These are phyloP conservation scores for Rhizophagus prolifer DNA, from an alignment of 192 early-diverging fungal genomes.

Conservation along the genomic window DNA sequence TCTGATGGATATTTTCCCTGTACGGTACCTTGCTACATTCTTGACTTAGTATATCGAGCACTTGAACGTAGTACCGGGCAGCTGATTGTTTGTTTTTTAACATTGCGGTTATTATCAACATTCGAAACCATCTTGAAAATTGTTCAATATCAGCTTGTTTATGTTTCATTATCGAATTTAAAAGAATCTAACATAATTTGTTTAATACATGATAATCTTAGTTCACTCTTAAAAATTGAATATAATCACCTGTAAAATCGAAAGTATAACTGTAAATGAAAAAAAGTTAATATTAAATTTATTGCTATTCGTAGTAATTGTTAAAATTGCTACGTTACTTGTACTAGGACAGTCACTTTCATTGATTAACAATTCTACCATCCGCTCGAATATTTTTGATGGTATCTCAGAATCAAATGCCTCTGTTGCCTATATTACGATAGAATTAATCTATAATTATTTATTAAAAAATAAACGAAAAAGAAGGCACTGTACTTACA, in stretches of 20 bases:
- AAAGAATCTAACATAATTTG: conserved; percentile 6
- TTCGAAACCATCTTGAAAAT: conserved; percentile 32
- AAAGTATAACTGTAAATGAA: conserved; percentile 12
- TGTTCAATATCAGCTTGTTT: conserved; percentile 23
- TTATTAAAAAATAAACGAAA: not conserved
- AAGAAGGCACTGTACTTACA: not conserved
- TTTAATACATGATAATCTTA: not conserved
- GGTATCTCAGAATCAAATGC: conserved; percentile 28
- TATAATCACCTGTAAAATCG: conserved; percentile 11
- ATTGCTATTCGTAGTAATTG: too few species aligned
- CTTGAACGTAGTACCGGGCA: conserved; percentile 25
- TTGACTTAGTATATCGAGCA: conserved; percentile 24
- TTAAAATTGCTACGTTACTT: conserved; percentile 1
- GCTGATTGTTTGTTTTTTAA: conserved; percentile 15
- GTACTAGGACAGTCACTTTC: conserved; percentile 27
- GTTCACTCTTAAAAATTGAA: not conserved
- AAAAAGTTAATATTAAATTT: too few species aligned
- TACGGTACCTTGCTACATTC: conserved; percentile 20
- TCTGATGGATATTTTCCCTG: conserved; percentile 31
- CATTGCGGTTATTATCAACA: conserved; percentile 26
- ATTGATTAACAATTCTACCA: conserved; percentile 27
- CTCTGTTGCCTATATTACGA: conserved; percentile 2
- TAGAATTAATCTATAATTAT: not conserved
- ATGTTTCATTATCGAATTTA: conserved; percentile 23
- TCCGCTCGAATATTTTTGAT: conserved; percentile 29